Base-by-base conservation (phyloP, 1,139 yeast genomes). In the Suhomyces kunorum region DNA sequence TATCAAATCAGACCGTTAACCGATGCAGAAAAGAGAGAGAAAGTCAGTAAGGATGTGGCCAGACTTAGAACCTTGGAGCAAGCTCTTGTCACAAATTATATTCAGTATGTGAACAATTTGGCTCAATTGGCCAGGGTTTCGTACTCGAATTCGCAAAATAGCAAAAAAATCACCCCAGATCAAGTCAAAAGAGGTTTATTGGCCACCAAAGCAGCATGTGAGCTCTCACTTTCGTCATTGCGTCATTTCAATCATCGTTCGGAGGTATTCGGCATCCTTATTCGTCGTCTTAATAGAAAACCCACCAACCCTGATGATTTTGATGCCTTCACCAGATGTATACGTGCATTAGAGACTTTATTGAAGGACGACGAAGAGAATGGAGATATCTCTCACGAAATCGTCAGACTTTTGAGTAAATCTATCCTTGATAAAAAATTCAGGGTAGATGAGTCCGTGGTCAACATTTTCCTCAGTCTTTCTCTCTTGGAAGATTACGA, bases 1-100 rank as follows among this genome's bases (percentile, higher is more conserved):
- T 92, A 92, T 62, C 77, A 83, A 49, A 89, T 92, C 44, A 75
- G 96, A 58, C 84, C 95, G 2, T 68, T 92, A 39, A 76, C 88
- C 1, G 97, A 88, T 12, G 61, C 78, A 1, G 98, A 92, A 60
- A 81, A 80, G 62, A 78, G 80, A 48, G 95, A 87, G 53, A 87
- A 81, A 54, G 95, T 88, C 4, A 72, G 92, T 15, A 87, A 76
- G 57, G 98, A 92, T 17, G 84, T 90, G 28, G 82, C 86, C 13
- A 77, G 75, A 54, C 64, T 86, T 50, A 78, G 98, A 57, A 74
- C 71, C 43, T 89, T 84, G 59, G 98, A 92, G 64, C 94, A 90
- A 58, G 66, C 76, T 5, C 69, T 92, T 45, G 83, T 89, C 7
- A 59, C 71, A 13, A 80, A 84, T 53, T 92, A 89, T 61, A 78